Evolutionary conservation across 768 basidiomycete species (phyloP), one percentile per base, ranked within the genome.

Genomic region (Phylloporus sp.): DNA sequence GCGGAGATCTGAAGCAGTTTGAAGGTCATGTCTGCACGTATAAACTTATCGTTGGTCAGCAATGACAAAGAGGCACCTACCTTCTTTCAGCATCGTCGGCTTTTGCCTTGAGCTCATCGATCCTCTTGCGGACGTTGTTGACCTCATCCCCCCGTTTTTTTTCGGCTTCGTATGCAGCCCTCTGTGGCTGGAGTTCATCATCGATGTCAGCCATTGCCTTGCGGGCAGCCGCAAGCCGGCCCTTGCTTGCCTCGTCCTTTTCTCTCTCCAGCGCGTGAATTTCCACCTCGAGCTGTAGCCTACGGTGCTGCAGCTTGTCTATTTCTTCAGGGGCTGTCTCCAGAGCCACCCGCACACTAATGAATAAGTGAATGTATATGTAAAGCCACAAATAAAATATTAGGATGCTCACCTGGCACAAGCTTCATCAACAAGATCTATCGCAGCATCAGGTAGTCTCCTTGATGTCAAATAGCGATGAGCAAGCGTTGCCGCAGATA

Each of bases 321-420:
- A 98, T 89, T 4, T 80, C 87, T 71, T 98, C 95, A 0, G 95
- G 95, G 53, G 89, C 82, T 0, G 94, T 97, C 73, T 99, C 95
- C 38, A 92, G 85, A 24, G 91, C 91, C 23, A 97, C 92, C 52
- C 94, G 88, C 26, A 88, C 86, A 60, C 86, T 89, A 48, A 12
- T 26, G n/a, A 57, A 44, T 18, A 32, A 40, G 4, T 56, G 38
- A 49, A 49, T 56, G 48, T n/a, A 10, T 6, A 29, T 9, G 7
- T 13, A 27, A 20, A 3, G 34, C 10, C 2, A 23, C 2, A 2
- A 12, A 23, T 1, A 11, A 35, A 20, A 22, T 23, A 52, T n/a
- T 49, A 48, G 49, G 32, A 13, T 51, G 40, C 80, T 61, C 64
- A 84, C 88, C 86, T 88, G 24, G 91, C 89, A 65, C 90, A 91